These are phyloP conservation scores for Arabidopsis thaliana DNA, from an alignment of 345 rosid species.

Conservation along the genomic window DNA sequence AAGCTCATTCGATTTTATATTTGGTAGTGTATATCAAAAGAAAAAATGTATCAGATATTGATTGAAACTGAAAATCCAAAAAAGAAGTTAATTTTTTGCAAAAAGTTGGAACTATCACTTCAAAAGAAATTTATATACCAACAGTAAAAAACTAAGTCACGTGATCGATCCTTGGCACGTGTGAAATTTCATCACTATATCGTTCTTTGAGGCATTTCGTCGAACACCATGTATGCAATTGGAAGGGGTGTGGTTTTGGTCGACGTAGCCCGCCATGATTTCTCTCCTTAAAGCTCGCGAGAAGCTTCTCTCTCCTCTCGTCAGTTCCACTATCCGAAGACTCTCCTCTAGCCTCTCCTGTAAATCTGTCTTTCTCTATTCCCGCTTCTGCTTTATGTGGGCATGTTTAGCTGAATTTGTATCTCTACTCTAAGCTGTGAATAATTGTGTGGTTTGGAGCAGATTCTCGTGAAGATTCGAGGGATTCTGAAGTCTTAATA, in stretches of 20 bases:
- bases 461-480: constrained; percentile 47
- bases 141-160: not conserved
- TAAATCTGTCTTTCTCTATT: constrained; percentile 35
- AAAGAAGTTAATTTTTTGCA: not conserved
- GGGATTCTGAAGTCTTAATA: constrained; percentile 47
- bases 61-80: not conserved
- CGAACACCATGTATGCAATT: constrained; percentile 29
- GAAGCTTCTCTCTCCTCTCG: constrained; percentile 40
- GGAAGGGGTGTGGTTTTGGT: constrained; percentile 13
- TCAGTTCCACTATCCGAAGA: constrained; percentile 41
- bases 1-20: not conserved
- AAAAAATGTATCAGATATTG: not conserved
- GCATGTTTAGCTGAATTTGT: constrained; percentile 13
- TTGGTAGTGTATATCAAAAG: not conserved
- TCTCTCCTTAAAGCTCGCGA: constrained; percentile 54
- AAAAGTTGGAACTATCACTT: not conserved
- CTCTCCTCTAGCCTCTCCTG: constrained; percentile 51
- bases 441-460: constrained; percentile 20
- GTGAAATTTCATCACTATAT: not conserved
- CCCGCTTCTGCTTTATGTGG: not conserved
- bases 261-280: constrained; percentile 52
- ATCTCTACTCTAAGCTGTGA: constrained; percentile 4
- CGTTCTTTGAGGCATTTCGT: constrained; percentile 35
- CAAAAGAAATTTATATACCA: too few relatives aligned
- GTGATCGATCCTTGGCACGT: not conserved